phyloP scores from a whole-genome alignment of 768 basidiomycete species.

The Pulveroboletus sp. region DNA sequence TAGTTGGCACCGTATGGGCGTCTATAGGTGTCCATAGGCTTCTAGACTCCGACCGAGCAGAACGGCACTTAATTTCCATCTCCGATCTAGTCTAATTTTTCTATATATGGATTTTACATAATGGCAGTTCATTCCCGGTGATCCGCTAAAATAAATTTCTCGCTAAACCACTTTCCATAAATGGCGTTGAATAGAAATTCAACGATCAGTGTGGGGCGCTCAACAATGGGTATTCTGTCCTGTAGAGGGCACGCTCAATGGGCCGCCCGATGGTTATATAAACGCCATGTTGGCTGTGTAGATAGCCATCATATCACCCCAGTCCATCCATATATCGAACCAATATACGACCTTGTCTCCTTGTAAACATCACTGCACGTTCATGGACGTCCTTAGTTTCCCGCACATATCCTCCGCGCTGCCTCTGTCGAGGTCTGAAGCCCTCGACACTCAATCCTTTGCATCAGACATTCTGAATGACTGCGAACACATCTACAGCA shows the following conservation, averaged over 20 bases:
- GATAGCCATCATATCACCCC: neutral
- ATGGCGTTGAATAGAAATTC: slow-evolving; percentile 1
- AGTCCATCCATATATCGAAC: neutral
- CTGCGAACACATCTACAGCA: neutral
- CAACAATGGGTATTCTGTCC: too few relatives aligned
- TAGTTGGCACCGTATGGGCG: too few relatives aligned
- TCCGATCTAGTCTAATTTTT: too few relatives aligned
- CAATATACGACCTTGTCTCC: neutral
- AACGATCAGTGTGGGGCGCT: neutral
- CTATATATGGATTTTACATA: too few relatives aligned
- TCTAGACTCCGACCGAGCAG: too few relatives aligned
- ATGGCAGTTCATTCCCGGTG: too few relatives aligned
- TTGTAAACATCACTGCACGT: neutral
- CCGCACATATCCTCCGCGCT: too few relatives aligned
- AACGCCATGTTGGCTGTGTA: neutral
- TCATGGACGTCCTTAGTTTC: slow-evolving; percentile 9
- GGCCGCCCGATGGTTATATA: neutral
- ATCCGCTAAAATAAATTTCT: neutral
- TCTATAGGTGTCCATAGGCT: too few relatives aligned
- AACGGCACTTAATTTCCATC: too few relatives aligned
- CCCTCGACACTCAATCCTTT: neutral
- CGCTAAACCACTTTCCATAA: neutral
- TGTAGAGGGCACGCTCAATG: too few relatives aligned
- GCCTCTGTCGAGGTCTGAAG: neutral
- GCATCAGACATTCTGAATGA: neutral